Percentiles rank a stretch among this genome's conserved stretches.
Evolutionary conservation across 495 filamentous ascomycete genomes (phyloP).

Genomic region (Delitschia confertaspora): DNA sequence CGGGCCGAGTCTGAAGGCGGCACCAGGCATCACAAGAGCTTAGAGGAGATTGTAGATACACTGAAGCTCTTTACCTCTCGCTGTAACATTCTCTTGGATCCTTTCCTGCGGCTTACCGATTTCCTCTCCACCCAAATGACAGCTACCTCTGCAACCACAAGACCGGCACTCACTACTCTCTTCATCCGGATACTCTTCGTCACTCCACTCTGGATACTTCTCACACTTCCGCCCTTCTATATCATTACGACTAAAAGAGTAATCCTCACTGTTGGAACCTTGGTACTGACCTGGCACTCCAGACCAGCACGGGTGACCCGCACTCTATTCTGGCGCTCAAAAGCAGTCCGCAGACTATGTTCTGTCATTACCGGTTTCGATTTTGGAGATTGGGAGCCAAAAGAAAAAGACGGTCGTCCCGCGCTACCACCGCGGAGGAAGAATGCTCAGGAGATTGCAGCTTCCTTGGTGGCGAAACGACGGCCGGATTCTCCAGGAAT

Average conservation of each 20-base stretch:
- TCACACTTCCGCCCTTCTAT: conserved; percentile 72
- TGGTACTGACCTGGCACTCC: conserved; percentile 84
- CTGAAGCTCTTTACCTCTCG: conserved; percentile 77
- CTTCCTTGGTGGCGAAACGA: conserved; percentile 36
- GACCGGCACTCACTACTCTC: conserved; percentile 80
- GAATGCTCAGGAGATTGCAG: conserved; percentile 29
- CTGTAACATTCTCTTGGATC: conserved; percentile 86
- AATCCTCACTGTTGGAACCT: conserved; percentile 66
- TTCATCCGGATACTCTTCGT: conserved; percentile 82
- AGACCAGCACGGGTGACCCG: conserved; percentile 76
- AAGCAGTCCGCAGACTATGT: conserved; percentile 55
- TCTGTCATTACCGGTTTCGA: conserved; percentile 69
- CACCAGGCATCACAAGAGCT: conserved; percentile 67
- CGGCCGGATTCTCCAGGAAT: conserved; percentile 60
- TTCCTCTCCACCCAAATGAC: conserved; percentile 88
- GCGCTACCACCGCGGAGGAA: conserved; percentile 24
- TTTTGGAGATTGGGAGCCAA: conserved; percentile 41
- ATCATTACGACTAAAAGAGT: conserved; percentile 84
- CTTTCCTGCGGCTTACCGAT: conserved; percentile 77
- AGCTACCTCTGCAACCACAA: conserved; percentile 82
- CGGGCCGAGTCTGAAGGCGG: conserved; percentile 51
- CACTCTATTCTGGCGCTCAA: conserved; percentile 84
- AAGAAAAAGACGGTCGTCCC: conserved; percentile 12
- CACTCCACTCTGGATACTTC: conserved; percentile 74
- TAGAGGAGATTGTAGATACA: conserved; percentile 95